phyloP scores from a whole-genome alignment of 805 yeast genomes.

The Teunomyces stri region DNA sequence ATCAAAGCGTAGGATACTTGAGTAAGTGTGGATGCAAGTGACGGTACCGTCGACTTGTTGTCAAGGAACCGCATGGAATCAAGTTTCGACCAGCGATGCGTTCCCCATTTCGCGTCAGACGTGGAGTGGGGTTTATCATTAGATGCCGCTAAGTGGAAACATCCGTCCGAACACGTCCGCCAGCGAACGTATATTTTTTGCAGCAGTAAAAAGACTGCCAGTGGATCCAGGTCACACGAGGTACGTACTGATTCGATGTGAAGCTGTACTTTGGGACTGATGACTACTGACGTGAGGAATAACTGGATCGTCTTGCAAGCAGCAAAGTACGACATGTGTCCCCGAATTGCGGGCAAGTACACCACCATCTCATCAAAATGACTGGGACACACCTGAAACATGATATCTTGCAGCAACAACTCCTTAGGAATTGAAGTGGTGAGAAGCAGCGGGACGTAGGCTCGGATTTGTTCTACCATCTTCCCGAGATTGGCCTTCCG shows the following conservation, averaged over 20 bases:
- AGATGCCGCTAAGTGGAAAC: constrained; percentile 41
- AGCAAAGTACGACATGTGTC: constrained; percentile 54
- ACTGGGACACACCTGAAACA: constrained; percentile 56
- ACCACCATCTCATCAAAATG: constrained; percentile 43
- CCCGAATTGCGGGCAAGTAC: constrained; percentile 54
- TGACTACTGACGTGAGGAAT: constrained; percentile 52
- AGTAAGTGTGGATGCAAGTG: constrained; percentile 22
- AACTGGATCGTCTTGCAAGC: constrained; percentile 57
- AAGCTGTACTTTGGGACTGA: constrained; percentile 50
- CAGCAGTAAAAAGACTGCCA: constrained; percentile 36
- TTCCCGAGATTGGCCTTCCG: constrained; percentile 53
- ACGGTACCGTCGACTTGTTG: constrained; percentile 12
- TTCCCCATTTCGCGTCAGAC: constrained; percentile 38
- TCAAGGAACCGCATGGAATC: constrained; percentile 24
- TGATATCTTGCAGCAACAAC: constrained; percentile 44
- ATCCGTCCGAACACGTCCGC: constrained; percentile 54
- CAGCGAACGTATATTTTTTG: constrained; percentile 55
- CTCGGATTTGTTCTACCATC: constrained; percentile 47
- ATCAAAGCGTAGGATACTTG: constrained; percentile 32
- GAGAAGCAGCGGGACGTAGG: constrained; percentile 51
- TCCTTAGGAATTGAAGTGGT: constrained; percentile 43
- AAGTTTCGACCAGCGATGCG: constrained; percentile 39
- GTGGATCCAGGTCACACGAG: constrained; percentile 22
- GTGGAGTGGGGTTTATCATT: constrained; percentile 22
- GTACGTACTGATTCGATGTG: constrained; percentile 49